These are phyloP conservation scores for Naganishia antarctica DNA, from an alignment of 768 basidiomycete genomes.

Conservation along the genomic window DNA sequence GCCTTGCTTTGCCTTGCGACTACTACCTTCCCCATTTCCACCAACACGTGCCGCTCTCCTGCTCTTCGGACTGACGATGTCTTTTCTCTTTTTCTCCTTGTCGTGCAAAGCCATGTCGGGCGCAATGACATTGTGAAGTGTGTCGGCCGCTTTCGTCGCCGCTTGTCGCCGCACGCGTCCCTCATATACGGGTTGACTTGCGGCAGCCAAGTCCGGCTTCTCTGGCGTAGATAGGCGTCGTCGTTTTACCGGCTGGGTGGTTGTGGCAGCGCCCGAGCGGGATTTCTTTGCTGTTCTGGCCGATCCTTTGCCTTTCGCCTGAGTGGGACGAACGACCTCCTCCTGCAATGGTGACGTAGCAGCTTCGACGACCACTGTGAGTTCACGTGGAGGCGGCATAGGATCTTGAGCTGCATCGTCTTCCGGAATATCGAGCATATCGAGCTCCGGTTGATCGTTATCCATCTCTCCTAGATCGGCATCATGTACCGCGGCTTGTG, in stretches of 20 bases:
- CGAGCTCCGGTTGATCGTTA: not conserved
- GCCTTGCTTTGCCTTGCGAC: not conserved
- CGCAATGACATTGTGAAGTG: conserved; percentile 59
- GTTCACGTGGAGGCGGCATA: too few species aligned
- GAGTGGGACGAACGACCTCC: not conserved
- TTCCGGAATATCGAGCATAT: too few species aligned
- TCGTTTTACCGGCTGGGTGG: conserved; percentile 2
- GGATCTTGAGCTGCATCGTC: too few species aligned
- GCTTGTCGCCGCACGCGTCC: conserved; percentile 53
- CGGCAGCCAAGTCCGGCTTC: not conserved
- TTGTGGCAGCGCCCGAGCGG: not conserved
- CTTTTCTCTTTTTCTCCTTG: conserved; percentile 57
- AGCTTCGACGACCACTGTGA: not conserved
- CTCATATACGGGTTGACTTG: not conserved
- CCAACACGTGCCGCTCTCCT: conserved; percentile 18
- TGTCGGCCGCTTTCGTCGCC: conserved; percentile 55
- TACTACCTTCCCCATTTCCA: not conserved
- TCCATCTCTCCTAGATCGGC: not conserved
- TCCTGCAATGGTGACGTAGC: not conserved
- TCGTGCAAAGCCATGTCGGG: conserved; percentile 70
- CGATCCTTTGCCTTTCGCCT: conserved; percentile 1
- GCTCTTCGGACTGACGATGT: conserved; percentile 26
- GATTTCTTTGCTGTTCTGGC: not conserved
- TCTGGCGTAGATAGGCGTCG: conserved; percentile 11
- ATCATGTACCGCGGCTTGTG: not conserved